Evolutionary conservation across 305 asterid genomes (phyloP).

Genomic region (Fraxinus floribunda): DNA sequence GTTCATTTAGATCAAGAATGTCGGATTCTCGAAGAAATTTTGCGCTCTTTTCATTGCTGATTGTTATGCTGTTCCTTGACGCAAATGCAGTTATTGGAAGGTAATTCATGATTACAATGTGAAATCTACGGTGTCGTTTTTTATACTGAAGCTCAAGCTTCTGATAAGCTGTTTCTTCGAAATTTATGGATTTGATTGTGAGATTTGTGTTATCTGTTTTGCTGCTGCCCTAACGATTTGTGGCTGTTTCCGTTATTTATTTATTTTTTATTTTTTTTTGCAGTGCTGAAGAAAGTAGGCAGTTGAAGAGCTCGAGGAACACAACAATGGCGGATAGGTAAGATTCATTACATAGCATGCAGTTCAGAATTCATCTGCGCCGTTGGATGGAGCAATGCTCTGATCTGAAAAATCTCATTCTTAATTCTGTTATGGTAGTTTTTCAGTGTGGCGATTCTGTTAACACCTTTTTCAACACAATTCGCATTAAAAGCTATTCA

Average conservation of each 20-base stretch:
- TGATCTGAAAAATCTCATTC: background rate
- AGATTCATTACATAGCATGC: conserved; percentile 10
- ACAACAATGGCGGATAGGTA: conserved; percentile 36
- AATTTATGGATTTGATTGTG: background rate
- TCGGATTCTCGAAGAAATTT: background rate
- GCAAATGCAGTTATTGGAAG: background rate
- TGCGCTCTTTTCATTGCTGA: background rate
- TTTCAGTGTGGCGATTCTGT: background rate
- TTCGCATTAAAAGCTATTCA: background rate
- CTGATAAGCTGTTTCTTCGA: background rate
- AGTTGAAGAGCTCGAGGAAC: conserved; percentile 30
- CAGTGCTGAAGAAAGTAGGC: conserved; percentile 31
- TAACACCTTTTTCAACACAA: background rate
- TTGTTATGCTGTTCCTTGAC: background rate
- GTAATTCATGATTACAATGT: background rate
- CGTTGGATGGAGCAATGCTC: background rate
- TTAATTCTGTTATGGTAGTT: conserved; percentile 6
- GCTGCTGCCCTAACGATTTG: background rate
- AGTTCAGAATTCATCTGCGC: background rate
- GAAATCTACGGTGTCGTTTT: background rate
- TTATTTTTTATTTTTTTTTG: background rate
- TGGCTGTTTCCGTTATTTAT: background rate
- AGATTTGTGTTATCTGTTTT: background rate
- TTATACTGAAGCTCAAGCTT: background rate
- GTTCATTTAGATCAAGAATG: background rate